Evolutionary conservation across 2,329 filamentous ascomycete genomes (phyloP).

Genomic region (Fusarium chlamydosporum): DNA sequence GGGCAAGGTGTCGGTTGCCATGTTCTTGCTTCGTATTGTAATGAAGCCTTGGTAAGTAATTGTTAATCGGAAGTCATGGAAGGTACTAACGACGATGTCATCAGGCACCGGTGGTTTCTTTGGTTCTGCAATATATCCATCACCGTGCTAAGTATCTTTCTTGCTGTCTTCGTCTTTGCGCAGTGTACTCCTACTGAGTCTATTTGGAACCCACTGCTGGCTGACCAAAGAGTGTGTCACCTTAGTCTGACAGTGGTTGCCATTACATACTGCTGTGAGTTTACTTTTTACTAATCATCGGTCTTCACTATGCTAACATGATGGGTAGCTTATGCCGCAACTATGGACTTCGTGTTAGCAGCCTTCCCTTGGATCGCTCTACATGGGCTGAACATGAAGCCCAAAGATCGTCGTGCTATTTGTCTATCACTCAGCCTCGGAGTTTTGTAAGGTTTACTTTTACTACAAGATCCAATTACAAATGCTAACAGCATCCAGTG

Average conservation of each 20-base stretch:
- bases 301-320: too few species aligned
- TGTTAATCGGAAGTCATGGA: too few species aligned
- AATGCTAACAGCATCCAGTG: neutral
- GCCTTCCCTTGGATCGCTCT: conserved; percentile 10
- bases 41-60: too few species aligned
- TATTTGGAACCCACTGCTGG: conserved; percentile 3
- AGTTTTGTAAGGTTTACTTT: neutral
- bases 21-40: too few species aligned
- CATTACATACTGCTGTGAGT: conserved; percentile 1
- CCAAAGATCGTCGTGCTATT: neutral
- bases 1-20: too few species aligned
- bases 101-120: conserved; percentile 4
- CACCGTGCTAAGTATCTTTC: conserved; percentile 2
- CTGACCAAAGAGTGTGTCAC: neutral
- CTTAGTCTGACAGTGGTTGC: conserved; percentile 1
- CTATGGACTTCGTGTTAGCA: conserved; percentile 6
- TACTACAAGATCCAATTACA: too few species aligned
- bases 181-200: conserved; percentile 7
- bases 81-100: too few species aligned
- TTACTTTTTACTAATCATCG: too few species aligned
- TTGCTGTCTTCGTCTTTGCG: neutral
- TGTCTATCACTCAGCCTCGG: conserved; percentile 4
- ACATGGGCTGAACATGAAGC: conserved; percentile 7
- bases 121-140: conserved; percentile 2
- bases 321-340: conserved; percentile 3